Evolutionary conservation across 2,329 filamentous ascomycete species (phyloP), one percentile per base, ranked within the genome.

Genomic region (Fusarium chlamydosporum): DNA sequence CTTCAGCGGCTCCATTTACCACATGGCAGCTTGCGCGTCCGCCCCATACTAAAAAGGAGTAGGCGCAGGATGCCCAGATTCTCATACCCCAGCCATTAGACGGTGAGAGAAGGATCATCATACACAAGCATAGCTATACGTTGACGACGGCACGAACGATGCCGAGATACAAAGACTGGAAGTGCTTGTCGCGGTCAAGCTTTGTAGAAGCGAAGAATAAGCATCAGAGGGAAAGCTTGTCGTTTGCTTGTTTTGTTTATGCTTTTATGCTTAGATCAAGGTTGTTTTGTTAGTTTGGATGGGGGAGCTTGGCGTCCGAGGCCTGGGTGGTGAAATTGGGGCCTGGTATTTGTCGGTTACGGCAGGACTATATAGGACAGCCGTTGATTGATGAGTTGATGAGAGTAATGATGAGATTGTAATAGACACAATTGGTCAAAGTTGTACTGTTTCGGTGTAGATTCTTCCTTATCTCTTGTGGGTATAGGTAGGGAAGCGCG

Each of bases 151-250:
- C 61, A 51, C n/a, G 15, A 20, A 23, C 16, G 12, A 37, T 63
- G 42, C 61, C 64, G 64, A 20, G 13, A 31, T 45, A 42, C 43
- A 23, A 51, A 40, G 51, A 27, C 26, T 41, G 23, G 18, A 37
- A 40, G 48, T 57, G 56, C 61, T 67, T 67, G 41, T 67, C 33
- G n/a, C 18, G 23, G 18, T 60, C 64, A 68, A 68, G 65, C 64
- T 64, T 68, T 68, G 13, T 26, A 16, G 45, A 35, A 20, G 38
- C 13, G 31, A 35, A 9, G 7, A 48, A 59, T 7, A 64, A 60
- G 59, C 64, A 43, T 68, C 50, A 6, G 18, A 34, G 16, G 13
- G 26, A 65, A 67, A 55, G 65, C 65, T 68, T 65, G 59, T 62
- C 18, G 26, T 26, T 50, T 45, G 26, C 23, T 56, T 37, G 20